These are phyloP conservation scores for Fusarium sp. DNA, from an alignment of 2,329 filamentous ascomycete species.

Conservation along the genomic window DNA sequence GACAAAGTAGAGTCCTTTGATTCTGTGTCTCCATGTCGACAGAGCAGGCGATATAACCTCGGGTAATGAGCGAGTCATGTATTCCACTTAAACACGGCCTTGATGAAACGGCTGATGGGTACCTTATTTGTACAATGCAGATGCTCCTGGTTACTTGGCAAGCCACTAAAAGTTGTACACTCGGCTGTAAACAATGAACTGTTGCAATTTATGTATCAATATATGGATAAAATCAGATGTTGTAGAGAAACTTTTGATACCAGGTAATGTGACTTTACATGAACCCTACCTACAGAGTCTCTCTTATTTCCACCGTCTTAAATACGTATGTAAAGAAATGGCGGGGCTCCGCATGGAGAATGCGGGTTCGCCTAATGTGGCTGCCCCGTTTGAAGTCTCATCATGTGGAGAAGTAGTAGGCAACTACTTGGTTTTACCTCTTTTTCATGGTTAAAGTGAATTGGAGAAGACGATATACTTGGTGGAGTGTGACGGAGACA, in stretches of 20 bases:
- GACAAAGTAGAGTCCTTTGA: too few relatives aligned
- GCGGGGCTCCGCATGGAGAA: background rate
- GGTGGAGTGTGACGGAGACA: background rate
- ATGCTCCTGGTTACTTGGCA: background rate
- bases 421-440: background rate
- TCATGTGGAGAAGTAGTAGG: background rate
- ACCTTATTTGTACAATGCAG: too few relatives aligned
- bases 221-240: background rate
- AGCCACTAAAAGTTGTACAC: background rate
- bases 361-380: background rate
- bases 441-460: background rate
- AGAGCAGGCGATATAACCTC: background rate
- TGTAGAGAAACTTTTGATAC: background rate
- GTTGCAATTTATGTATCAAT: background rate
- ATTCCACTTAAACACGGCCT: background rate
- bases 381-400: background rate
- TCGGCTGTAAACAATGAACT: background rate
- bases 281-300: background rate
- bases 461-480: background rate
- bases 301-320: background rate
- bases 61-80: background rate
- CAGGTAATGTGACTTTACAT: background rate
- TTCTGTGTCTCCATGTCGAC: background rate
- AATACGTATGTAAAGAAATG: background rate
- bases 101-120: background rate